Percentiles rank a stretch among this genome's conserved stretches.
phyloP scores from a whole-genome alignment of 495 filamentous ascomycete species.

The Mycothermus thermophilus region DNA sequence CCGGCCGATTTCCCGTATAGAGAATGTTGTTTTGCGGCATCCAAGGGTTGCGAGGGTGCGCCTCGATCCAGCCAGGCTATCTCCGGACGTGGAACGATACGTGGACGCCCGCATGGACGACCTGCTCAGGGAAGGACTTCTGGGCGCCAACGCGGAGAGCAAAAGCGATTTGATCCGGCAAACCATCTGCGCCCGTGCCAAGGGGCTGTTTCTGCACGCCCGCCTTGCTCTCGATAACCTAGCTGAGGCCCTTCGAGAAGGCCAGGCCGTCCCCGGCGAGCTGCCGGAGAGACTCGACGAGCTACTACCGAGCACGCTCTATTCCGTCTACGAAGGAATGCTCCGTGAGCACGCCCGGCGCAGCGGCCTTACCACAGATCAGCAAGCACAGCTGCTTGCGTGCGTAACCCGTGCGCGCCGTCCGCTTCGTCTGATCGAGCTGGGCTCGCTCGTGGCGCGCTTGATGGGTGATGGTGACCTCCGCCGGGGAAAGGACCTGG shows the following conservation, averaged over 20 bases:
- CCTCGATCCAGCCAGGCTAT: slow-evolving; percentile 22
- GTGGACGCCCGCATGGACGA: slow-evolving; percentile 11
- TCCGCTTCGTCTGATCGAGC: slow-evolving; percentile 35
- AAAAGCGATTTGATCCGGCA: slow-evolving; percentile 9
- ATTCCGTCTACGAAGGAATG: slow-evolving; percentile 26
- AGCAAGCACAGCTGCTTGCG: slow-evolving; percentile 29
- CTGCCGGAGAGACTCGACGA: slow-evolving; percentile 25
- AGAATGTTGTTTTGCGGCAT: slow-evolving; percentile 8
- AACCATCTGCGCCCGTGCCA: slow-evolving; percentile 7
- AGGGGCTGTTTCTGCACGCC: slow-evolving; percentile 30
- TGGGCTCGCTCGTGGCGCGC: slow-evolving; percentile 23
- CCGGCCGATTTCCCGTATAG: slow-evolving; percentile 20
- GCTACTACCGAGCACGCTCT: slow-evolving; percentile 6
- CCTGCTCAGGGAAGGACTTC: slow-evolving; percentile 12
- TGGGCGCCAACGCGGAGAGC: slow-evolving; percentile 13
- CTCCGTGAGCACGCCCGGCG: slow-evolving; percentile 25
- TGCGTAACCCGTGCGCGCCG: slow-evolving; percentile 33
- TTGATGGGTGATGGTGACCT: slow-evolving; percentile 2
- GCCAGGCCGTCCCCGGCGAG: slow-evolving; percentile 9
- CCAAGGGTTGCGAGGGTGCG: slow-evolving; percentile 13
- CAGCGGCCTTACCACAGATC: slow-evolving; percentile 20
- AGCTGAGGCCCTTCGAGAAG: slow-evolving; percentile 1
- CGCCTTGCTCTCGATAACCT: slow-evolving; percentile 20
- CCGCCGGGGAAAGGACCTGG: slow-evolving; percentile 1
- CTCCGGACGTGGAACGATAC: slow-evolving; percentile 16